Evolutionary conservation across 1,139 yeast species (phyloP), one percentile per base, ranked within the genome.

Genomic region (Yamadazyma songkhlaensis): DNA sequence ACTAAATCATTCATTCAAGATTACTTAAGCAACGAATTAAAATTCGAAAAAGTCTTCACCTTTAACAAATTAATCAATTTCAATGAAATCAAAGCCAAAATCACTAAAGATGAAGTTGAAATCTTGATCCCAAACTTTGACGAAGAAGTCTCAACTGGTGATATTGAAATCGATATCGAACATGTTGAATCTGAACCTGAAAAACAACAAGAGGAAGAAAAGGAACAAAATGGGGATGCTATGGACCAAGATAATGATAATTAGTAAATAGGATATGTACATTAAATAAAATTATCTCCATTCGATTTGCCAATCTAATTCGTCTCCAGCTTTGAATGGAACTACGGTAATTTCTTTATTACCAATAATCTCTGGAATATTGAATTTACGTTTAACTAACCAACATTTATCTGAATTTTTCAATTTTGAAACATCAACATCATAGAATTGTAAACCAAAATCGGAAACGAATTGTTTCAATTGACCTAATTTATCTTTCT

Each of bases 271-370:
- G 23, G 29, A 23, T 37, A 32, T 43, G 46, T 42, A 42, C 42
- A 40, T 32, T 40, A 38, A 31, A 37, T 11, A n/a, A 6, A 15
- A 13, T 20, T 32, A 53, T 49, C 72, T 64, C 97, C 97, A 90
- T 59, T 83, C 84, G 9, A 79, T 76, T n/a, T 77, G 59, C 89
- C 95, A 92, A 26, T 71, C 55, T 35, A 92, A 69, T 40, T 67
- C 74, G 39, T 84, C 81, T 14, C 96, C 96, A 9, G 96, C 90
- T 52, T 72, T 75, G 69, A 92, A 92, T n/a, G 97, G 97, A 15
- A 88, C 92, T 31, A 92, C 89, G 7, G 70, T 67, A 25, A 81
- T 57, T 5, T 64, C 70, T 28, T 54, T 67, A 43, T 64, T 60
- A 10, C 73, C 65, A 38, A 86, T 67, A 6, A 69, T 54, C 24